These are phyloP conservation scores for Breynia disticha DNA, from an alignment of 441 rosid species.

Conservation along the genomic window DNA sequence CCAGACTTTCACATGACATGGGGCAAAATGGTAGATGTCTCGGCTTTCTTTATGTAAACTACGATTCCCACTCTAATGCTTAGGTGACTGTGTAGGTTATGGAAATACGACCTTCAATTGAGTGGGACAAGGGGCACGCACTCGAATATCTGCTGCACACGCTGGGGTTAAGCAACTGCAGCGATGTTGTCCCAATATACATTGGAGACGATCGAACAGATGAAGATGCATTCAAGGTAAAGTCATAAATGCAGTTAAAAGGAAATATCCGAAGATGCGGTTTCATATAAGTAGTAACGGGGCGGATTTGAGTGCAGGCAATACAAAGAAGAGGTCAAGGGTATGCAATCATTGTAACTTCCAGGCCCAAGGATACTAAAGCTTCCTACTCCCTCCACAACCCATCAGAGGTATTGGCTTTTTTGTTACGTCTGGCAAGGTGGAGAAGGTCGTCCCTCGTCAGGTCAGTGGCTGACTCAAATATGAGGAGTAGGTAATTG, in stretches of 20 bases:
- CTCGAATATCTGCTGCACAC: conserved; percentile 74
- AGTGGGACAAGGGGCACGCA: conserved; percentile 95
- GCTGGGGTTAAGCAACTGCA: conserved; percentile 48
- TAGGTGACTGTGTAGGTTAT: conserved; percentile 32
- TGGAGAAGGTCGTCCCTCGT: conserved; percentile 41
- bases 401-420: conserved; percentile 38
- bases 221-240: conserved; percentile 91
- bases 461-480: conserved; percentile 30
- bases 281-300: too few species aligned
- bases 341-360: conserved; percentile 42
- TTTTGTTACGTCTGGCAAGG: conserved; percentile 34
- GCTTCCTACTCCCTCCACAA: conserved; percentile 43
- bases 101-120: conserved; percentile 76
- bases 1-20: conserved; percentile 66
- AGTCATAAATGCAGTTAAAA: neutral
- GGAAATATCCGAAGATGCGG: too few species aligned
- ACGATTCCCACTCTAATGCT: neutral
- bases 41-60: neutral
- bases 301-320: conserved; percentile 19
- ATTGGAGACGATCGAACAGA: conserved; percentile 84
- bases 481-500: conserved; percentile 24
- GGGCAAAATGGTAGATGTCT: conserved; percentile 66
- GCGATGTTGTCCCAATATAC: conserved; percentile 65
- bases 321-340: conserved; percentile 39
- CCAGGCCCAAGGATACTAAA: conserved; percentile 38